Evolutionary conservation across 2,329 filamentous ascomycete genomes (phyloP), one percentile per base, ranked within the genome.

Genomic region (Scorias spongiosa): DNA sequence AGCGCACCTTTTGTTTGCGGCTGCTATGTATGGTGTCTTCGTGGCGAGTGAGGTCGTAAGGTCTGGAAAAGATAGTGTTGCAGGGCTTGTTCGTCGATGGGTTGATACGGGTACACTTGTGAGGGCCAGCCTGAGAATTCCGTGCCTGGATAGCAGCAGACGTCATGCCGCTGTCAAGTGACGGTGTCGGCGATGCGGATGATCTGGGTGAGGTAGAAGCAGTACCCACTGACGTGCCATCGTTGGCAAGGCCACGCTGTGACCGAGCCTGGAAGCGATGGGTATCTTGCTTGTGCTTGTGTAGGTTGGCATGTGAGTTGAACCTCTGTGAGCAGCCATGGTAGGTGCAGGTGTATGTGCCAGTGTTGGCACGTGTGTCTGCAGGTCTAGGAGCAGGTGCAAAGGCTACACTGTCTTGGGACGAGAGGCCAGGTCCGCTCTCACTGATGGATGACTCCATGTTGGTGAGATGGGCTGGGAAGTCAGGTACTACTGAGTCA

Each of bases 1-100:
- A 98, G 39, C 86, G 80, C 7, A 95, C 87, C 69, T 96, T 96
- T 62, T 88, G 80, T 71, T 95, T 95, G 55, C 84, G 79, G 1
- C 80, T 81, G 55, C 95, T 95, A 72, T 96, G 91, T 51, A 96
- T 96, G 0, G 91, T 96, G 52, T 95, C 89, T 62, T 98, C 91
- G 59, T 98, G 91, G 17, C 91, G 75, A 0, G 91, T 98, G 42
- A 98, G 72, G 63, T 98, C 91, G 69, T 98, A 98, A 1, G 91
- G 91, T 15, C 91, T 74, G 1, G 89, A 95, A 64, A 98, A 96
- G 43, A 94, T 72, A 0, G 87, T 93, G 60, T 85, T 89, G 73
- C 91, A 96, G 0, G 87, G 82, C 67, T 95, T 95, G 50, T 86
- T 85, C 0, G 91, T 96, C 50, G 84, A 89, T 1, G 89, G 89